Evolutionary conservation across 2,329 filamentous ascomycete species (phyloP).

Genomic region (Hypoxylon rubiginosum): DNA sequence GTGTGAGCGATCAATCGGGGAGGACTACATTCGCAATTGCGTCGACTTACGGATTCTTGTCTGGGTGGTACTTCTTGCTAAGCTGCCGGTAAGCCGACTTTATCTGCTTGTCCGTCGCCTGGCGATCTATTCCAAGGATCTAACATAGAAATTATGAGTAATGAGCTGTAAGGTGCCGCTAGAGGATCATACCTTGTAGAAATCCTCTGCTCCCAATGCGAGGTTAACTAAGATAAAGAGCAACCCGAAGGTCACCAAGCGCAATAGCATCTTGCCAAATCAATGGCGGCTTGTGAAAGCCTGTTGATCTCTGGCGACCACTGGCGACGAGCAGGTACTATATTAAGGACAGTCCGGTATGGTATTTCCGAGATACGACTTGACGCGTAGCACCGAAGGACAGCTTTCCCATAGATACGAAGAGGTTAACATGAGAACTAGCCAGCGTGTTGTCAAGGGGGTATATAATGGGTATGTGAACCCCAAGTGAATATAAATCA

Average conservation of each 20-base stretch:
- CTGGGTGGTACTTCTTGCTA: conserved; percentile 96
- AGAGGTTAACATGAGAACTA: conserved; percentile 33
- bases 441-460: conserved; percentile 29
- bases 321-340: conserved; percentile 4
- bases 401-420: conserved; percentile 32
- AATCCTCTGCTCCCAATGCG: conserved; percentile 75
- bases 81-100: conserved; percentile 93
- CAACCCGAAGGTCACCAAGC: conserved; percentile 63
- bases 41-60: conserved; percentile 90
- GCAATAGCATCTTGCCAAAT: conserved; percentile 64
- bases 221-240: conserved; percentile 68
- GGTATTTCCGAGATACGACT: conserved; percentile 8
- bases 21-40: neutral
- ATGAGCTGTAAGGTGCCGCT: neutral
- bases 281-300: conserved; percentile 32
- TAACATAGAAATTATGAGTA: conserved; percentile 53
- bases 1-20: conserved; percentile 25
- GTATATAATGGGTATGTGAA: conserved; percentile 11
- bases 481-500: conserved; percentile 7
- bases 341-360: conserved; percentile 8
- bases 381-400: conserved; percentile 22
- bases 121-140: conserved; percentile 83
- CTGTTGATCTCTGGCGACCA: conserved; percentile 6
- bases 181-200: conserved; percentile 75
- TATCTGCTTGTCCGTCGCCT: conserved; percentile 87